Evolutionary conservation across 1,284 basidiomycete genomes (phyloP), one percentile per base, ranked within the genome.

Genomic region (Retiboletus fuscus): DNA sequence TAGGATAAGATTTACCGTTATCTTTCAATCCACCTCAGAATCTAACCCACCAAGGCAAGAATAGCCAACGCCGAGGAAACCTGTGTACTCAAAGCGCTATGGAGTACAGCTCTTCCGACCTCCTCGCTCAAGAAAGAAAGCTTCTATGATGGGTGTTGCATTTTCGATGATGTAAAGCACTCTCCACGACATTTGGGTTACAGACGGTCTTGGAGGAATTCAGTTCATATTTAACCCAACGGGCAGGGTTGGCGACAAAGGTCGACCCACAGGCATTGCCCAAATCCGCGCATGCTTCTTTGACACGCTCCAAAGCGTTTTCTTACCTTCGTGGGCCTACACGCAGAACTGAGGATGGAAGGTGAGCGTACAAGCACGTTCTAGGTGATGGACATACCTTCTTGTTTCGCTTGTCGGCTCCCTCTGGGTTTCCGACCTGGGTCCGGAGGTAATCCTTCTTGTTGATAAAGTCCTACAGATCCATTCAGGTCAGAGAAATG

Each of bases 261-360:
- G 5, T 64, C 60, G 13, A 83, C 84, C 76, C 72, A 34, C 34
- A 4, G 34, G 8, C 34, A 34, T n/a, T n/a, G n/a, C n/a, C n/a
- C n/a, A n/a, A n/a, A n/a, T 99, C 97, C 61, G 85, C 78, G 85
- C 96, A 97, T 51, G 97, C 96, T 84, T 95, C 93, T 86, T 96
- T 95, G 86, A 97, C 95, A 81, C 97, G 95, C 74, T 84, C 90
- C 66, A 70, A 79, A 99, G 91, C 34, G 96, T 98, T 92, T 98
- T 97, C 88, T 99, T 97, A 76, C 97, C 96, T 87, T 98, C 96
- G 80, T 97, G 95, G 95, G 84, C 97, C n/a, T n/a, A n/a, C n/a
- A n/a, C 95, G 85, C 96, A 97, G 87, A 84, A 93, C 93, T 94
- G 75, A 41, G 26, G 28, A 44, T n/a, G 12, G 30, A 16, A 34